Evolutionary conservation across 768 basidiomycete species (phyloP), one percentile per base, ranked within the genome.

Genomic region (Boletus barrowsii): DNA sequence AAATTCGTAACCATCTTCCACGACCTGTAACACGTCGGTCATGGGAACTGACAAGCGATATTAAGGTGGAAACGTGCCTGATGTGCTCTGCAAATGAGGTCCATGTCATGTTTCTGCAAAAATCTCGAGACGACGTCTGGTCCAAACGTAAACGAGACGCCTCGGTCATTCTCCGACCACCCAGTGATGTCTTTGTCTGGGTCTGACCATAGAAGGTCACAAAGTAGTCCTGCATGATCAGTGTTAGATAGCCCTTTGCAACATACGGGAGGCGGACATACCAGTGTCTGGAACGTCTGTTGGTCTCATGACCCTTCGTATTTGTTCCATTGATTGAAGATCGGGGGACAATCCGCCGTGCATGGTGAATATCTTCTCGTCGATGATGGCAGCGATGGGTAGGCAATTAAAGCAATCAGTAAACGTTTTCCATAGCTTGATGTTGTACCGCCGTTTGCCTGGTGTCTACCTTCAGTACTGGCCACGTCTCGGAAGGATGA

Each of bases 391-490:
- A 45, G 96, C 96, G 72, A 99, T 98, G 36, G 96, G 96, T 61
- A 98, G 79, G 72, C 96, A 98, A 78, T 99, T 99, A 83, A 99
- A 99, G 77, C 96, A 98, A 72, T 99, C 96, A 55, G 96, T 99
- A 75, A 99, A 99, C 35, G 96, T 99, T 82, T 99, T 99, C 96
- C 96, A 99, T 70, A 98, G 82, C 75, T 99, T 99, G 83, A 99
- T 99, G 80, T 98, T 99, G 83, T 98, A 98, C 70, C 96, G 87
- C 72, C 96, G 93, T 81, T 99, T 99, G 83, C 96, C 96, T 98
- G 69, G 33, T 15, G 37, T 57, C 44, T 18, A 9, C 22, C 46
- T 40, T 71, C 60, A 62, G 52, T 44, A 48, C 50, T 9, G 46
- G 18, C 13, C 4, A 42, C 43, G 33, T 37, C 14, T 49, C 13